phyloP scores from a whole-genome alignment of 495 filamentous ascomycete genomes.

The Lasiosphaeriaceae sp. region DNA sequence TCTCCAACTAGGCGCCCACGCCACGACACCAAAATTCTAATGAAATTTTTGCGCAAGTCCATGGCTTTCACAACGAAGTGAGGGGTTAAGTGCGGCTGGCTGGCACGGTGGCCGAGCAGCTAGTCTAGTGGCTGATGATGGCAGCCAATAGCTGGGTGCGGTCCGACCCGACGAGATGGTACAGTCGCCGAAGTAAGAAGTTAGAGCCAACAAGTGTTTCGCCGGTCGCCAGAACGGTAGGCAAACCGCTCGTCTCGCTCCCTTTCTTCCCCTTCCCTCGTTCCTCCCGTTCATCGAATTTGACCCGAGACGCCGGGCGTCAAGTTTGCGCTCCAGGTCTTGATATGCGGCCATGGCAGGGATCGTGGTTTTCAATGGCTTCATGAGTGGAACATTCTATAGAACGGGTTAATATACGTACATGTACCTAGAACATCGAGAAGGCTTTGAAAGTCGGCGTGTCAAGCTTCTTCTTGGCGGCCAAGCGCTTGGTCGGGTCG shows the following conservation, averaged over 20 bases:
- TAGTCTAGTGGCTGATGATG: not conserved
- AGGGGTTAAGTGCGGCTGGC: not conserved
- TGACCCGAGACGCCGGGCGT: too few relatives aligned
- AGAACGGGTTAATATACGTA: too few relatives aligned
- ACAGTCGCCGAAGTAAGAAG: not conserved
- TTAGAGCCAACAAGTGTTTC: not conserved
- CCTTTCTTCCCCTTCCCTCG: not conserved
- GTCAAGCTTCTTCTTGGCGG: too few relatives aligned
- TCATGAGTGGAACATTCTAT: too few relatives aligned
- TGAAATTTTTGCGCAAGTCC: not conserved
- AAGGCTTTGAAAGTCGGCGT: too few relatives aligned
- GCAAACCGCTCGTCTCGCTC: not conserved
- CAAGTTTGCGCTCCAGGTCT: too few relatives aligned
- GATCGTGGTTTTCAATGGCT: too few relatives aligned
- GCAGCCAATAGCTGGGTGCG: not conserved
- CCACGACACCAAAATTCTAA: not conserved
- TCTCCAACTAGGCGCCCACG: not conserved
- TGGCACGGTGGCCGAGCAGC: not conserved
- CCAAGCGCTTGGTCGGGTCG: too few relatives aligned
- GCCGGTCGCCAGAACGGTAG: not conserved
- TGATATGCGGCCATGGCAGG: too few relatives aligned
- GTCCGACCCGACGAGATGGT: not conserved
- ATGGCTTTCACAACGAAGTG: not conserved
- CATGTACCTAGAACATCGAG: too few relatives aligned
- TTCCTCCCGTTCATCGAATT: not conserved